A percentile compares a stretch with the other conserved stretches of the same genome.
Conservation (phyloP, 1,139 yeast species). For the Candida gigantensis region DNA sequence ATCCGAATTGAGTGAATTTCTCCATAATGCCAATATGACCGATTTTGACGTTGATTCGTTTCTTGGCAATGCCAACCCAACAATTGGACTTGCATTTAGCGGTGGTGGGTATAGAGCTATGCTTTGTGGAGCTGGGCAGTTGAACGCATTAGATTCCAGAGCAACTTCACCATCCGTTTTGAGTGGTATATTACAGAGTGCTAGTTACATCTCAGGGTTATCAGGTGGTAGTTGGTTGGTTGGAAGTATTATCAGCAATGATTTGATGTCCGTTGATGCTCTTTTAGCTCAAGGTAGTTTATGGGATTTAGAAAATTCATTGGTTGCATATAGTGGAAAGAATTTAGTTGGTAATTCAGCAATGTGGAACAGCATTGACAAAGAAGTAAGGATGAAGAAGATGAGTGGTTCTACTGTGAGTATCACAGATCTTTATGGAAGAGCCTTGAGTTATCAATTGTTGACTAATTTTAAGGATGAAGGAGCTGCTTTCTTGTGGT, state of each 20-base stretch:
- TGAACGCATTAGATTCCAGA: slow-evolving; percentile 77
- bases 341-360: slow-evolving; percentile 3
- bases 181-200: slow-evolving; percentile 39
- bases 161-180: slow-evolving; percentile 51
- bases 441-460: slow-evolving; percentile 41
- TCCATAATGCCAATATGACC: slow-evolving; percentile 56
- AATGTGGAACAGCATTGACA: slow-evolving; percentile 23
- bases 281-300: slow-evolving; percentile 30
- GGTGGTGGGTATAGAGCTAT: slow-evolving; percentile 96
- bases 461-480: slow-evolving; percentile 26
- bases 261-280: slow-evolving; percentile 37
- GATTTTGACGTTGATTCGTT: slow-evolving; percentile 58
- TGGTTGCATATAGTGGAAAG: slow-evolving; percentile 11
- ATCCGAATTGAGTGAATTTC: slow-evolving; percentile 54
- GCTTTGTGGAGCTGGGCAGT: slow-evolving; percentile 86
- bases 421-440: slow-evolving; percentile 39
- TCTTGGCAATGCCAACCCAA: slow-evolving; percentile 27
- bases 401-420: slow-evolving; percentile 33
- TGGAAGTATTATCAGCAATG: slow-evolving; percentile 35
- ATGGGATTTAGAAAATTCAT: slow-evolving; percentile 33
- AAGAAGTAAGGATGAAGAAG: slow-evolving; percentile 29
- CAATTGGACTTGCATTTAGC: slow-evolving; percentile 72
- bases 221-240: slow-evolving; percentile 45
- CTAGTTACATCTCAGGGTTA: slow-evolving; percentile 38
- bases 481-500: slow-evolving; percentile 31